phyloP scores from a whole-genome alignment of 2,329 filamentous ascomycete species.

The Fusarium scirpi region DNA sequence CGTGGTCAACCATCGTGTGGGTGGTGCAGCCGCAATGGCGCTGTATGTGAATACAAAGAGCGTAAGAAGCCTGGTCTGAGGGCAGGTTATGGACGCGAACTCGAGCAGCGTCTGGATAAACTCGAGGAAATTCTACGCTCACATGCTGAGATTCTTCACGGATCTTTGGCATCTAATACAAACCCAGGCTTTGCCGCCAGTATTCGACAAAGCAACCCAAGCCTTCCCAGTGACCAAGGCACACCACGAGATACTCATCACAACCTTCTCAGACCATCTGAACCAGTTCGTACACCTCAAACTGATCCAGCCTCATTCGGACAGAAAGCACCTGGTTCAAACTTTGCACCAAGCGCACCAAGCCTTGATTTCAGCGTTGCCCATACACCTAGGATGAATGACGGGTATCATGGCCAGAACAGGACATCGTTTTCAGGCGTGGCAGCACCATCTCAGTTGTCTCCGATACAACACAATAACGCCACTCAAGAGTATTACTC shows the following conservation, averaged over 20 bases:
- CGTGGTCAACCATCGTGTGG: constrained; percentile 78
- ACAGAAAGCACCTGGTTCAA: constrained; percentile 67
- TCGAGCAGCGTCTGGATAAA: constrained; percentile 78
- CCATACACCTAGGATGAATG: constrained; percentile 60
- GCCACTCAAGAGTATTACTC: constrained; percentile 64
- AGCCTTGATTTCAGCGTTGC: constrained; percentile 64
- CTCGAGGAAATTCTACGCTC: constrained; percentile 74
- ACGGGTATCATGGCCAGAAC: constrained; percentile 61
- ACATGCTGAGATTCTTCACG: constrained; percentile 75
- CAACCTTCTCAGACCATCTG: constrained; percentile 61
- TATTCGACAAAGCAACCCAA: constrained; percentile 63
- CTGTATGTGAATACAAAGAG: constrained; percentile 75
- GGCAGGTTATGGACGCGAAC: constrained; percentile 77
- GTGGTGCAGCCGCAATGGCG: constrained; percentile 74
- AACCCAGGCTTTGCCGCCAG: constrained; percentile 53
- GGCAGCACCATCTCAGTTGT: constrained; percentile 52
- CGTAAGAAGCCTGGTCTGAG: constrained; percentile 74
- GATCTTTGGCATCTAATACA: constrained; percentile 59
- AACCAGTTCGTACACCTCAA: constrained; percentile 65
- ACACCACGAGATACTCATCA: constrained; percentile 63
- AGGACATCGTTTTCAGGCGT: constrained; percentile 58
- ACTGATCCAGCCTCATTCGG: constrained; percentile 70
- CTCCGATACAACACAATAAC: constrained; percentile 54
- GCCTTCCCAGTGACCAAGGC: constrained; percentile 66
- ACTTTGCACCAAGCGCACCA: constrained; percentile 58